Base-by-base conservation (phyloP, 257 asterid genomes). In the Petrea volubilis region DNA sequence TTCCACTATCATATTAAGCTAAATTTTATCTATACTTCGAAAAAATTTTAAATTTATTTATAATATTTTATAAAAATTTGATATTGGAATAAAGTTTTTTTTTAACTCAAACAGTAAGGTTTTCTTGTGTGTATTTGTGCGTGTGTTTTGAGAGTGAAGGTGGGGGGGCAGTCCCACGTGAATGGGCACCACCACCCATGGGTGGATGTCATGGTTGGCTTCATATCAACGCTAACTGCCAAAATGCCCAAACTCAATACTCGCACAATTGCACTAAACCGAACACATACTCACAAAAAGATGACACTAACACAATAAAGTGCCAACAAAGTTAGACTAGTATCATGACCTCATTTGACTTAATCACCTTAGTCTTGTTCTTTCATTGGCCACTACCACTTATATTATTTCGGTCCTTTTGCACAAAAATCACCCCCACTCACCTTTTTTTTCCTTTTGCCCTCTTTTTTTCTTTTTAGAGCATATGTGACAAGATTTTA, bases 191-290 rank as follows among this genome's bases (percentile, higher is more conserved):
- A 74, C 81, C 74, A 59, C 49, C 44, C 47, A 67, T 78, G 70
- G 96, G 93, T 89, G 93, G 96, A 89, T 83, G 82, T 81, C 85
- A 51, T 64, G 77, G 84, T 87, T 85, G 96, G 96, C 96, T 90
- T 90, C 82, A 83, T 87, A 90, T 84, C 92, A 90, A 90, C 96
- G 95, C 96, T 62, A 90, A 84, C 80, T 69, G 90, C 90, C 95
- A 85, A 89, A 89, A 72, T 72, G 29, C 68, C 69, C 71, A 57
- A 74, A 80, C 63, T 63, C 70, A 28, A 60, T 28, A 40, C 60
- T 76, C 64, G 38, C 65, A 61, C 71, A 68, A 70, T 50, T 57
- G 67, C 79, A 74, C 81, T 69, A 77, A 75, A 78, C 72, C 74
- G 65, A 46, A 65, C 73, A 74, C 69, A 73, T 51, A 71, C n/a